These are phyloP conservation scores for Penicillium daleae DNA, from an alignment of 495 filamentous ascomycete genomes.

Conservation along the genomic window DNA sequence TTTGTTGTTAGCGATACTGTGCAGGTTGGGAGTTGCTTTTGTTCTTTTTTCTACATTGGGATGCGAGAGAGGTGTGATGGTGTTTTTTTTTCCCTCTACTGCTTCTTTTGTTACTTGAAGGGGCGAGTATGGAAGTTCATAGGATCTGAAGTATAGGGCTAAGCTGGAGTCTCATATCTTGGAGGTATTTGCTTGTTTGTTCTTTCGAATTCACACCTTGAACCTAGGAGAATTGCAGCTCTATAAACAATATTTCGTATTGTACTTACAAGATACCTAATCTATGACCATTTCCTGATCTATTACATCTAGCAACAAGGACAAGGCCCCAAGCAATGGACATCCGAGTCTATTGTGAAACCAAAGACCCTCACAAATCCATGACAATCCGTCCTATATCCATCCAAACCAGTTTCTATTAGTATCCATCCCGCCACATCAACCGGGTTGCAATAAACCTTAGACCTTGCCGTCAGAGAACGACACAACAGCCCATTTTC, in stretches of 20 bases:
- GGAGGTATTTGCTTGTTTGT: background rate
- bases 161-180: conserved; percentile 1
- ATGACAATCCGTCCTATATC: background rate
- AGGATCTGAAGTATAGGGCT: background rate
- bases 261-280: background rate
- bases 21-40: background rate
- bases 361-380: background rate
- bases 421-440: too few relatives aligned
- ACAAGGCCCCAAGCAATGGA: background rate
- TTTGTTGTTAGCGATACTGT: background rate
- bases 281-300: background rate
- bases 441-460: too few relatives aligned
- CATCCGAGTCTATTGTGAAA: background rate
- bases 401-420: background rate
- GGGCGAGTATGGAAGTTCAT: background rate
- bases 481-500: conserved; percentile 94
- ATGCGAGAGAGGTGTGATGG: background rate
- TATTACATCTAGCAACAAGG: background rate
- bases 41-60: background rate
- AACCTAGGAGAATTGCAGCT: background rate
- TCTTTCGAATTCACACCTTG: background rate
- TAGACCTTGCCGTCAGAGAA: conserved; percentile 75
- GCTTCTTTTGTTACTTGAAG: conserved; percentile 6
- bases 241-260: background rate
- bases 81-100: background rate